These are phyloP conservation scores for Pseudogymnoascus sp. DNA, from an alignment of 2,329 filamentous ascomycete species.

Conservation along the genomic window DNA sequence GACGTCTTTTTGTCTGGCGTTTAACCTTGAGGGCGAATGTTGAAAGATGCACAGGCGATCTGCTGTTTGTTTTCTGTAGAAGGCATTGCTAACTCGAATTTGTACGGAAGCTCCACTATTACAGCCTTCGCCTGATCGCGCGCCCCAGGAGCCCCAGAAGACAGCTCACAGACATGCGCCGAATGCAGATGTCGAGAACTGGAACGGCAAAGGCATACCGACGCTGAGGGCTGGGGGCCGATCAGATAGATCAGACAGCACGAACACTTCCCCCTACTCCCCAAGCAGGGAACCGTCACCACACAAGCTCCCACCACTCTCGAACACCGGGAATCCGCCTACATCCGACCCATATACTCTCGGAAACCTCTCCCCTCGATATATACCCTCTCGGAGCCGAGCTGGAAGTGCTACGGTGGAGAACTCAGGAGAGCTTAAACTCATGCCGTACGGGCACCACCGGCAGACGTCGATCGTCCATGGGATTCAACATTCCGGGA, in stretches of 20 bases:
- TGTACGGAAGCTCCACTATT: conserved; percentile 1
- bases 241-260: background rate
- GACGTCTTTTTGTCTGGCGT: background rate
- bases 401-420: background rate
- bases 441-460: conserved; percentile 65
- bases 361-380: background rate
- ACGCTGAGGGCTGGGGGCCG: background rate
- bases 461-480: conserved; percentile 96
- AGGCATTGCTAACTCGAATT: background rate
- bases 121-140: conserved; percentile 4
- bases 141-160: background rate
- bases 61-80: background rate
- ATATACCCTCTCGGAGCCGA: background rate
- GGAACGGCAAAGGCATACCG: conserved; percentile 5
- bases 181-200: conserved; percentile 4
- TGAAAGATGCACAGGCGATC: background rate
- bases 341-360: background rate
- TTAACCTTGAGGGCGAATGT: background rate
- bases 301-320: background rate
- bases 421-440: background rate
- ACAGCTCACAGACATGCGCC: conserved; percentile 1
- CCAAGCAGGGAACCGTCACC: background rate
- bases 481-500: conserved; percentile 85
- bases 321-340: background rate
- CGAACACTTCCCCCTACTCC: background rate